Evolutionary conservation across 495 filamentous ascomycete genomes (phyloP), one percentile per base, ranked within the genome.

Genomic region (Aspergillus sclerotioniger): DNA sequence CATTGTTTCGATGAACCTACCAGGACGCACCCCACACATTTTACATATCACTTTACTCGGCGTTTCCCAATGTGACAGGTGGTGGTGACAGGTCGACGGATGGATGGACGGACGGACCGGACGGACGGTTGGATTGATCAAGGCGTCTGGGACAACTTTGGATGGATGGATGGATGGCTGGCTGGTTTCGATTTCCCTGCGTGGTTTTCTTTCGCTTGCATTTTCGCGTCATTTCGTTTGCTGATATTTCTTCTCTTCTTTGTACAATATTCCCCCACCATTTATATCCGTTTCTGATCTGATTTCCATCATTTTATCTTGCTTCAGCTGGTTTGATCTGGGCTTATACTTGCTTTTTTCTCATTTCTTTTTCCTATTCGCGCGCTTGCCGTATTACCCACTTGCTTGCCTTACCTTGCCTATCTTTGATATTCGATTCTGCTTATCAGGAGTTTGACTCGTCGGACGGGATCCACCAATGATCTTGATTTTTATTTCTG

Each of bases 191-290:
- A 39, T 39, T 39, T 39, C 15, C 9, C 5, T 39, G 4, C 35
- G n/a, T 39, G 35, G 35, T 13, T 47, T 25, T 58, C 56, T 50
- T 47, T 21, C 20, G 33, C 6, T 63, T 54, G 10, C 50, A 21
- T 47, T 54, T 25, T 54, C 31, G 20, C 35, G 10, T 25, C 46
- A 44, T 37, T 59, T n/a, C 32, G 21, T 57, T 55, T 58, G 43
- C 12, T 21, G n/a, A 20, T 21, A 17, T 8, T 9, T 20, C 5
- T n/a, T 45, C 16, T 47, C 16, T 47, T 47, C 44, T 58, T 50
- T 56, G 39, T 64, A 49, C 54, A 48, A 54, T 54, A 48, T 59
- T 54, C 12, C 15, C 32, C 39, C 17, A 16, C 48, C 12, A 21
- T 1, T 13, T 32, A 31, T 33, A 1, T 19, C 21, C 35, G 1